Evolutionary conservation across 768 basidiomycete genomes (phyloP), one percentile per base, ranked within the genome.

Genomic region (Amanita jacksonii): DNA sequence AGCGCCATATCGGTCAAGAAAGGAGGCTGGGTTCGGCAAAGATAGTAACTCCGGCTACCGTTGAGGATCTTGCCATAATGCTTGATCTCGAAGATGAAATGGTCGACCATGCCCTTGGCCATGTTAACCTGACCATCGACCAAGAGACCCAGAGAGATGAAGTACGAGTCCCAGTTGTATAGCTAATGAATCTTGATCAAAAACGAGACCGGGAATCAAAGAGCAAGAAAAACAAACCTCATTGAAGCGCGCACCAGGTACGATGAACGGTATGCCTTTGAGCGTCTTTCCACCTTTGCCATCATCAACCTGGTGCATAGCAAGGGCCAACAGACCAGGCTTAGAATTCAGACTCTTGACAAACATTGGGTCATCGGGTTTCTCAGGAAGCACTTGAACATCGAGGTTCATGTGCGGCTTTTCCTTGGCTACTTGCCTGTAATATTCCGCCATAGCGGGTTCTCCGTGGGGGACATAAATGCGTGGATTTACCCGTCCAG

Each of bases 1-100:
- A 98, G 73, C 0, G 93, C 91, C 83, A 99, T 91, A 61, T 99
- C 94, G 35, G 94, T 98, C 37, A 98, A 73, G 84, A 99, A 99
- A 2, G 94, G 94, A 23, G 94, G 94, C 59, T 99, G 94, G 9
- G 91, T 86, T 49, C 94, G 85, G 61, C 86, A 88, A 46, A 99
- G 79, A 62, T 99, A 99, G 74, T 81, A 84, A 59, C 86, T 88
- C 54, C 94, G 84, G 62, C 85, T 93, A 49, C 94, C 94, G 61
- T 99, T 99, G 52, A 98, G 67, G 55, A 93, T 92, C 65, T 94
- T 93, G 68, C 87, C 86, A 59, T 96, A 96, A 64, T 96, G 88
- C 67, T 81, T 90, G 70, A 99, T 96, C 70, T 98, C 91, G 60
- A 98, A 99, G 57, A 96, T 86, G 67, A 98, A 99, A 62, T 99